Evolutionary conservation across 208 protist genomes (phyloP).

Genomic region (Herpetomonas muscarum): DNA sequence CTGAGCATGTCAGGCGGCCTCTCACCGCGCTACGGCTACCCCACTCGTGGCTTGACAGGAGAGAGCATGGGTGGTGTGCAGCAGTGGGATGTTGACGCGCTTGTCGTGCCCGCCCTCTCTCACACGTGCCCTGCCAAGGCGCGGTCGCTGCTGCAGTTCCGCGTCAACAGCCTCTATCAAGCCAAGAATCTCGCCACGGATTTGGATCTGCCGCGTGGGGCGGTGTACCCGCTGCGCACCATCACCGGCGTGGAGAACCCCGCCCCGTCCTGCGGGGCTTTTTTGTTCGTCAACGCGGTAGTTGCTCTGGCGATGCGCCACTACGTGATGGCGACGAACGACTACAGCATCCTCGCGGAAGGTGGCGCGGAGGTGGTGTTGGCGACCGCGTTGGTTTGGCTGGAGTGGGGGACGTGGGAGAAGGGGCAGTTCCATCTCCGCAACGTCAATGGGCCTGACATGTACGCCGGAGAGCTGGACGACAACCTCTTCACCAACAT

Average conservation of each 20-base stretch:
- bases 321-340: conserved; percentile 80
- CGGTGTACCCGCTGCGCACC: conserved; percentile 81
- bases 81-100: conserved; percentile 87
- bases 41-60: conserved; percentile 70
- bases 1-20: conserved; percentile 54
- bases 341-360: conserved; percentile 52
- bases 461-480: conserved; percentile 81
- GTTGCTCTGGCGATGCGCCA: conserved; percentile 72
- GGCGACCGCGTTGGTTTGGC: conserved; percentile 73
- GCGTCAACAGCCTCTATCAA: conserved; percentile 72
- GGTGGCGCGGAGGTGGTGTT: conserved; percentile 83
- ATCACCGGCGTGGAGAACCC: conserved; percentile 74
- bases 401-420: conserved; percentile 86
- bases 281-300: conserved; percentile 84
- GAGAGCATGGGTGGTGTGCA: conserved; percentile 68
- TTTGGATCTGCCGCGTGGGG: conserved; percentile 78
- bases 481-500: conserved; percentile 92
- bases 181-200: conserved; percentile 68
- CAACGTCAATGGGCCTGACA: conserved; percentile 80
- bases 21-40: conserved; percentile 46
- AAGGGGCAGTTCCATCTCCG: conserved; percentile 81
- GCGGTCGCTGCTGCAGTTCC: conserved; percentile 77
- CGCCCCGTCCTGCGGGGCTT: conserved; percentile 63
- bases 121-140: conserved; percentile 75
- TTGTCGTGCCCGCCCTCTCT: conserved; percentile 80